Conservation (phyloP, 108 stramenopile species). For the Skeletonema menzelii region DNA sequence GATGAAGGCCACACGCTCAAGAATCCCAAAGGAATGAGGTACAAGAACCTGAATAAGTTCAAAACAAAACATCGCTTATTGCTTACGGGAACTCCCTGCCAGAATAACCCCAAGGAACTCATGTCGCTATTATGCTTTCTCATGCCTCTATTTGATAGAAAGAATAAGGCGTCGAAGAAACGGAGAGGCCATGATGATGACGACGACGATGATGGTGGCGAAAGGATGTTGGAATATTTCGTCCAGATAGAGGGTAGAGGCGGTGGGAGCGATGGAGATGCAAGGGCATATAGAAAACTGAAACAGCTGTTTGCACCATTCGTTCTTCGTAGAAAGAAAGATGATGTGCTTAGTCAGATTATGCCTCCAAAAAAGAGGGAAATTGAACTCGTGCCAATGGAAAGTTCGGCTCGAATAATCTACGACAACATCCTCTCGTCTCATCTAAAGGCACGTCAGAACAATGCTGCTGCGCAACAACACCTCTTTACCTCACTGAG, state of each 20-base stretch:
- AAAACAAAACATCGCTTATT: constrained; percentile 64
- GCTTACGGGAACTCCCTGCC: constrained; percentile 76
- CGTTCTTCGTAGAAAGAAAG: constrained; percentile 89
- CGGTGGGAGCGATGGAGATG: constrained; percentile 31
- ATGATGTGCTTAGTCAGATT: constrained; percentile 76
- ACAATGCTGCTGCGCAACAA: constrained; percentile 52
- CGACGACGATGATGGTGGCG: constrained; percentile 56
- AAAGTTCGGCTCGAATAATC: constrained; percentile 17
- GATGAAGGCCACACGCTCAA: constrained; percentile 85
- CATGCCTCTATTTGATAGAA: constrained; percentile 78
- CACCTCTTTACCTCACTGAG: constrained; percentile 95
- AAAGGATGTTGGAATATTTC: constrained; percentile 83
- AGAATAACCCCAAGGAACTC: constrained; percentile 84
- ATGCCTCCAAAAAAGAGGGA: constrained; percentile 69
- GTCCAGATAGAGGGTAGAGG: constrained; percentile 53
- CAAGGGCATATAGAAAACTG: constrained; percentile 66
- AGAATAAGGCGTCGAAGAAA: constrained; percentile 35
- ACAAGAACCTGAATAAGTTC: constrained; percentile 72
- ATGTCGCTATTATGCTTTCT: constrained; percentile 86
- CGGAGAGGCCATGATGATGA: constrained; percentile 52
- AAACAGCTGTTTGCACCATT: constrained; percentile 92
- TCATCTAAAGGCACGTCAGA: constrained; percentile 30
- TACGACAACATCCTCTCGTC: constrained; percentile 39
- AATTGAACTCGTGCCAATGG: constrained; percentile 46
- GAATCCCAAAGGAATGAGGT: constrained; percentile 72